Base-by-base conservation (phyloP, 2,329 filamentous ascomycete genomes). In the Sclerotinia minor region DNA sequence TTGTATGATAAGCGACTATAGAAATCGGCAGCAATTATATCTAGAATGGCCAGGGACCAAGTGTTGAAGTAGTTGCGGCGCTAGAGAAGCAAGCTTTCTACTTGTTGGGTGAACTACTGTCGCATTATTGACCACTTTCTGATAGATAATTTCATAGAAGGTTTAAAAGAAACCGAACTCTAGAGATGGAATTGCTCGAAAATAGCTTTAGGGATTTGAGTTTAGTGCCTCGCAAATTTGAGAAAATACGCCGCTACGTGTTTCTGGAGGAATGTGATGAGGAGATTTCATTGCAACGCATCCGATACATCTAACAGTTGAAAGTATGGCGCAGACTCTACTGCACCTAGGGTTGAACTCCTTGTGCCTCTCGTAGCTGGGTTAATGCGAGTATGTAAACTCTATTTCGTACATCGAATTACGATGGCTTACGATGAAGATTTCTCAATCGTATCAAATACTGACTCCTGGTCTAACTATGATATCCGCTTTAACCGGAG, bases 101-200 rank as follows among this genome's bases (percentile, higher is more conserved):
- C 1, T 57, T 73, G 8, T 69, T 69, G 4, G 71, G 68, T 38
- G 15, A 44, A 2, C 57, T 74, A 15, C 44, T 73, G 3, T 70
- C 64, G 41, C 52, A 72, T 58, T 69, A 69, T n/a, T 71, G 64
- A 1, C 26, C 53, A 1, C 60, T 68, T 26, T 73, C 73, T n/a
- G 66, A 68, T 29, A 32, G 57, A 17, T 65, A 52, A 45, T 71
- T 73, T 29, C 69, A 69, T 26, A 65, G 69, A 9, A 19, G 1
- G 5, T 70, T 70, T 47, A 35, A 38, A 8, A 66, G 71, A 21
- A 59, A 32, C 0, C 26, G 58, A 44, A 65, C 59, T 0, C 65
- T 71, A 41, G 68, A 53, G 47, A 49, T 72, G 7, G 50, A 69
- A 13, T 58, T 72, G 1, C 17, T 35, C 2, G 61, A 64, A 41